Evolutionary conservation across 2,329 filamentous ascomycete species (phyloP), one percentile per base, ranked within the genome.

Genomic region (Coniochaeta sp.): DNA sequence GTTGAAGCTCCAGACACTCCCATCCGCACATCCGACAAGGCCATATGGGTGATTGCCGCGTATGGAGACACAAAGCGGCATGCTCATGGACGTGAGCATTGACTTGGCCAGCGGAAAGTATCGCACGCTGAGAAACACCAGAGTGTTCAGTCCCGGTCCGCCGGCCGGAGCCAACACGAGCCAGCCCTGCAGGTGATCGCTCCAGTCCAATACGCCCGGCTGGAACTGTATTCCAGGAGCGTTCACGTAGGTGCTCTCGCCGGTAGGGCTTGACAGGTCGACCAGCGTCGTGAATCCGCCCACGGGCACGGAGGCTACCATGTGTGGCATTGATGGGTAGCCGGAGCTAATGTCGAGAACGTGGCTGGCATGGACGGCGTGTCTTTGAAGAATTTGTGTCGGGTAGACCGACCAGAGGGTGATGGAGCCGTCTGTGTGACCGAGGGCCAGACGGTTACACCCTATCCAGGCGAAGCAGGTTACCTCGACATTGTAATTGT

Each of bases 321-420:
- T 67, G 63, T 81, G 82, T 0, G 83, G 83, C 60, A 81, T 73
- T 1, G 82, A 81, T 4, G 83, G 83, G 63, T 83, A 85, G 22
- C 77, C 81, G 0, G 81, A 81, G 60, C 76, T 76, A 34, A 86
- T 75, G 64, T 85, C 81, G 62, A 85, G 74, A 4, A 86, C 74
- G 58, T 77, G 72, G 56, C 77, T 82, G 61, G 79, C 77, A 65
- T 86, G 83, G n/a, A 81, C 73, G 4, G 79, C 75, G 56, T 82
- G 77, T 2, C 83, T 78, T 47, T 78, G 78, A 30, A 86, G 72
- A 57, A 84, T 70, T 28, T 73, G 70, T 52, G 68, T 71, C 1
- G 83, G 83, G 42, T 74, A 73, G 47, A 86, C 66, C 12, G 82
- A 85, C 83, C 83, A 86, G 12, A 85, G 71, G 22, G 76, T 75